Conservation (phyloP, 345 rosid species). For the Camelina hispida region DNA sequence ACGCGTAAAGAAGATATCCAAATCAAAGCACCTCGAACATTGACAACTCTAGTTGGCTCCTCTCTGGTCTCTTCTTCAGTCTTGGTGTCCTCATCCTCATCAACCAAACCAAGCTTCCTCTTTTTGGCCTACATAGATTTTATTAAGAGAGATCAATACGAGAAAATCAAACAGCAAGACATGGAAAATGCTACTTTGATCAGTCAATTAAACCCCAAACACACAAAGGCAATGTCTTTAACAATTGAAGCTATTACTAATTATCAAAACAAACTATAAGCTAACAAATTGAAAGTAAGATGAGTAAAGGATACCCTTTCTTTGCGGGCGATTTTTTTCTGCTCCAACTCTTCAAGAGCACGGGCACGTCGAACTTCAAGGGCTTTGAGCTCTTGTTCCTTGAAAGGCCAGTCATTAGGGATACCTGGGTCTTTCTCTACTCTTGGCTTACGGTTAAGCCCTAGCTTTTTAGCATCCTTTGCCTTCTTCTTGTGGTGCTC, state of each 20-base stretch:
- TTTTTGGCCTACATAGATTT: constrained; percentile 57
- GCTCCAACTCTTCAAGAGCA: constrained; percentile 82
- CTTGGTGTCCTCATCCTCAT: constrained; percentile 53
- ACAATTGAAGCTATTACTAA: background rate
- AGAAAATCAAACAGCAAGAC: background rate
- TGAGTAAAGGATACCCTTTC: constrained; percentile 64
- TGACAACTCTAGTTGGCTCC: constrained; percentile 45
- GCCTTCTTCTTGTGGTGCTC: constrained; percentile 97
- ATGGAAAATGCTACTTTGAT: background rate
- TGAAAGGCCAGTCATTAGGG: constrained; percentile 97
- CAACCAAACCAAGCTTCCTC: constrained; percentile 79
- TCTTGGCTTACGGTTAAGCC: constrained; percentile 56
- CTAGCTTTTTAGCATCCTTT: constrained; percentile 88
- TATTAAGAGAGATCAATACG: background rate
- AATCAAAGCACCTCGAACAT: constrained; percentile 54
- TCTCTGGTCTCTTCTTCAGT: constrained; percentile 46
- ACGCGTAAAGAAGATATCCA: background rate
- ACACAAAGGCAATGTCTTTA: background rate
- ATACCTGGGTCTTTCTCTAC: constrained; percentile 97
- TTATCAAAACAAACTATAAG: background rate
- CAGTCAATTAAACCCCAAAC: background rate
- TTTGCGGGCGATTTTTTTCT: constrained; percentile 84
- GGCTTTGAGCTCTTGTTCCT: constrained; percentile 96
- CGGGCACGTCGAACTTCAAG: constrained; percentile 90
- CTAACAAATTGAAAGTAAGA: background rate